Evolutionary conservation across 306 rosid species (phyloP).

Genomic region (Corylus heterophylla): DNA sequence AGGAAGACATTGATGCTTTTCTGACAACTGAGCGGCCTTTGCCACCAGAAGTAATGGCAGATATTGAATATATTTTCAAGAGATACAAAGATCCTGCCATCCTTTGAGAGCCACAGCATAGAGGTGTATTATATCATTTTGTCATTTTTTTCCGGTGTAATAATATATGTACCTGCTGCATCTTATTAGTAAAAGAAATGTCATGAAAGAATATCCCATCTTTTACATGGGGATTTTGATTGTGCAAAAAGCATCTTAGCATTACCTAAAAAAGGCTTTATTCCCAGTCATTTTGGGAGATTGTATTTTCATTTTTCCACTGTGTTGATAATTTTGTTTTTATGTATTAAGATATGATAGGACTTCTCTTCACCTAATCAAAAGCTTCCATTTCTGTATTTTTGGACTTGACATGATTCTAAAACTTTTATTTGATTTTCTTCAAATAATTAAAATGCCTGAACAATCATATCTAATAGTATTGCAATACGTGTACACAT

Average conservation of each 20-base stretch:
- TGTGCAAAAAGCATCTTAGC: not conserved
- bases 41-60: slow-evolving; percentile 57
- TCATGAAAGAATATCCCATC: not conserved
- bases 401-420: not conserved
- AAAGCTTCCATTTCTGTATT: not conserved
- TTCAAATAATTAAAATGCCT: not conserved
- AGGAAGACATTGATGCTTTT: slow-evolving; percentile 79
- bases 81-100: slow-evolving; percentile 80
- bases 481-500: too few relatives aligned
- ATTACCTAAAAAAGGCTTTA: not conserved
- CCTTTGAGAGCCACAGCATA: slow-evolving; percentile 27
- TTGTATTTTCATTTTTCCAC: not conserved
- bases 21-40: slow-evolving; percentile 63
- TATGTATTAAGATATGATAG: not conserved
- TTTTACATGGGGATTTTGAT: slow-evolving; percentile 6
- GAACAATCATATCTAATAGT: too few relatives aligned
- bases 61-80: slow-evolving; percentile 63
- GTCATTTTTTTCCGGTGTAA: not conserved
- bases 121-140: not conserved
- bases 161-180: not conserved
- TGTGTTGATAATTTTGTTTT: not conserved
- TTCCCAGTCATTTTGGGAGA: not conserved
- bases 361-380: not conserved
- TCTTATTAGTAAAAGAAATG: not conserved
- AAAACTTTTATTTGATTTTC: not conserved